A percentile compares a stretch with the other conserved stretches of the same genome.
These are phyloP conservation scores for Eragrostis nindensis DNA, from an alignment of 176 grass and related monocot species.

Conservation along the genomic window DNA sequence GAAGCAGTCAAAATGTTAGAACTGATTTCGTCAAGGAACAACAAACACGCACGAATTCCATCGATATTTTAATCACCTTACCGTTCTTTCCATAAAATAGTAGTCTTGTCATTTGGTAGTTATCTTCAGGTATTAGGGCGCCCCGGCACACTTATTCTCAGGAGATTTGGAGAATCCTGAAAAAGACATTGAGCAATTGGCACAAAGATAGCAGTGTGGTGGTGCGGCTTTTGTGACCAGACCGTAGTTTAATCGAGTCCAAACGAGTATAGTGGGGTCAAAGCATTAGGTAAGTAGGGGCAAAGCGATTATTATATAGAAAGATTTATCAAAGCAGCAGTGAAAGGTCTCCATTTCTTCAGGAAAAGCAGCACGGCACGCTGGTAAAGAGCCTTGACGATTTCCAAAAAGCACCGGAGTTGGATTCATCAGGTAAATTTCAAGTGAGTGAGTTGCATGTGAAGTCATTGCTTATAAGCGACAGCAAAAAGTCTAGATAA, in stretches of 20 bases:
- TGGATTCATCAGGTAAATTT: not conserved
- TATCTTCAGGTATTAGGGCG: slow-evolving; percentile 17
- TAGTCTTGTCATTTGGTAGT: not conserved
- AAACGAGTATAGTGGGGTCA: slow-evolving; percentile 31
- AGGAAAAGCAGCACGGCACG: slow-evolving; percentile 36
- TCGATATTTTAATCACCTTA: too few relatives aligned
- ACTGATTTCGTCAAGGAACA: slow-evolving; percentile 33
- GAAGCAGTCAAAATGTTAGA: slow-evolving; percentile 43
- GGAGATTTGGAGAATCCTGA: slow-evolving; percentile 33
- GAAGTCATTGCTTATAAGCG: slow-evolving; percentile 23
- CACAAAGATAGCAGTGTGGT: slow-evolving; percentile 7
- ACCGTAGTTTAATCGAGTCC: slow-evolving; percentile 33
- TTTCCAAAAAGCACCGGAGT: slow-evolving; percentile 40
- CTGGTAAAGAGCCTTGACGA: slow-evolving; percentile 42
- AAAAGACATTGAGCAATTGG: slow-evolving; percentile 27
- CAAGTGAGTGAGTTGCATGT: slow-evolving; percentile 29
- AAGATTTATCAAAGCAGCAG: not conserved
- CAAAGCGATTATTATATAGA: slow-evolving; percentile 1
- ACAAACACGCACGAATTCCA: slow-evolving; percentile 5
- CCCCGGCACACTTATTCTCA: slow-evolving; percentile 3
- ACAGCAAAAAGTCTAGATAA: not conserved
- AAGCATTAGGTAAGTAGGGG: slow-evolving; percentile 31
- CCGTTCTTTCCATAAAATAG: too few relatives aligned
- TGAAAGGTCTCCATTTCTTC: slow-evolving; percentile 30
- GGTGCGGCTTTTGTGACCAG: slow-evolving; percentile 4